Percentiles rank a stretch among this genome's conserved stretches.
Evolutionary conservation across 2,329 filamentous ascomycete genomes (phyloP).

Genomic region (Fusarium gaditjirri): DNA sequence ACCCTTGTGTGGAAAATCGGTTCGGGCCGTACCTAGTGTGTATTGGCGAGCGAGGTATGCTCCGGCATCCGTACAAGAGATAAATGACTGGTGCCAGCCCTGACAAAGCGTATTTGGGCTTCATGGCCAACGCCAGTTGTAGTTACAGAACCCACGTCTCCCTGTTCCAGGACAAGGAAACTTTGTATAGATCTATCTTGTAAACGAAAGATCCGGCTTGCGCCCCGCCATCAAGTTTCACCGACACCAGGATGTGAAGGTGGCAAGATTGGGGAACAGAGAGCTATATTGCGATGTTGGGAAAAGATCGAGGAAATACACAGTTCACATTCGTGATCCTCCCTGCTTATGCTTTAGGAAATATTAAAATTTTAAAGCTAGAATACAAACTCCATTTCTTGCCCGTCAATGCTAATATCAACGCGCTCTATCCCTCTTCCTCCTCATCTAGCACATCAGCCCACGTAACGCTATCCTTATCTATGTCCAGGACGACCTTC

Average conservation of each 20-base stretch:
- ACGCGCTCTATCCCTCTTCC: neutral
- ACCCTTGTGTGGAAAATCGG: neutral
- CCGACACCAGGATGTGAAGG: neutral
- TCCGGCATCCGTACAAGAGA: too few relatives aligned
- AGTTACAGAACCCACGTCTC: too few relatives aligned
- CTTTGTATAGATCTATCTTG: accelerated
- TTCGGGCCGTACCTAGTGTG: neutral
- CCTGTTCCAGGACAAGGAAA: neutral
- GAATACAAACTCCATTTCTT: neutral
- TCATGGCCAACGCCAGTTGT: neutral
- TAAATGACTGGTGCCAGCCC: neutral
- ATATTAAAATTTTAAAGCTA: accelerated
- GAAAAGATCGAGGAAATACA: neutral
- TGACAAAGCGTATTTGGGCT: too few relatives aligned
- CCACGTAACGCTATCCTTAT: neutral
- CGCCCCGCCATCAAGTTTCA: neutral
- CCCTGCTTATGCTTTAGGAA: neutral
- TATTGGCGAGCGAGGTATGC: too few relatives aligned
- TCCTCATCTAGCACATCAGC: neutral
- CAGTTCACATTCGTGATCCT: neutral
- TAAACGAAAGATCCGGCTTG: accelerated
- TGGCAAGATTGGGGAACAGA: accelerated
- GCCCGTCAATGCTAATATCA: neutral
- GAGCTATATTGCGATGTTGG: neutral
- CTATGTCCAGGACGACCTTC: neutral